Evolutionary conservation across 129 eudicot species (phyloP), one percentile per base, ranked within the genome.

Genomic region (carrot (Daucus carota)): DNA sequence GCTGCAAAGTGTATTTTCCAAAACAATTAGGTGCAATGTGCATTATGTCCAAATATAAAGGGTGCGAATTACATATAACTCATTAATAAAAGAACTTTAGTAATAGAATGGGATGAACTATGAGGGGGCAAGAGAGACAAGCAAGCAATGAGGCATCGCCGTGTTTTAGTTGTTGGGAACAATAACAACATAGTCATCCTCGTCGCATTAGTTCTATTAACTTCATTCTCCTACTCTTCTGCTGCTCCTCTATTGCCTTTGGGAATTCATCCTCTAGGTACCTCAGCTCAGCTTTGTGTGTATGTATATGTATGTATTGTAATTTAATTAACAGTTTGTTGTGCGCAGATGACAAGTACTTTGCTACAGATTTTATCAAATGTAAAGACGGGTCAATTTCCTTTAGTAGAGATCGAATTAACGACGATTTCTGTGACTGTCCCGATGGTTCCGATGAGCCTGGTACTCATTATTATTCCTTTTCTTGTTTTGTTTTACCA

Each of bases 401-500:
- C 18, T 93, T 93, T 86, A 76, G 87, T 45, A 87, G 78, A 84
- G 92, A 90, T 77, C 97, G 93, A 67, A 59, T 90, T 76, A 93
- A 93, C 81, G 98, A 93, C 80, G 80, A 93, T 15, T 93, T 87
- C 73, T 93, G 98, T 34, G 98, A 93, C 70, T 93, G 98, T 70
- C 70, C 84, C 14, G 98, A 93, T 77, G 98, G 98, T 68, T 87
- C 98, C 40, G 98, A 93, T 84, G 98, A 93, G 79, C 98, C 98
- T 50, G 98, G 98, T 93, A 80, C n/a, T n/a, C n/a, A n/a, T n/a
- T n/a, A n/a, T n/a, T n/a, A n/a, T n/a, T n/a, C n/a, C n/a, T n/a
- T 2, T 3, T 38, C 41, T 38, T 6, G 3, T 38, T 38, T 38
- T 38, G 41, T 6, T 38, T 38, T 38, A 38, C 41, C 41, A 38